phyloP scores from a whole-genome alignment of 2,329 filamentous ascomycete genomes.

The Pseudogymnoascus sp. region DNA sequence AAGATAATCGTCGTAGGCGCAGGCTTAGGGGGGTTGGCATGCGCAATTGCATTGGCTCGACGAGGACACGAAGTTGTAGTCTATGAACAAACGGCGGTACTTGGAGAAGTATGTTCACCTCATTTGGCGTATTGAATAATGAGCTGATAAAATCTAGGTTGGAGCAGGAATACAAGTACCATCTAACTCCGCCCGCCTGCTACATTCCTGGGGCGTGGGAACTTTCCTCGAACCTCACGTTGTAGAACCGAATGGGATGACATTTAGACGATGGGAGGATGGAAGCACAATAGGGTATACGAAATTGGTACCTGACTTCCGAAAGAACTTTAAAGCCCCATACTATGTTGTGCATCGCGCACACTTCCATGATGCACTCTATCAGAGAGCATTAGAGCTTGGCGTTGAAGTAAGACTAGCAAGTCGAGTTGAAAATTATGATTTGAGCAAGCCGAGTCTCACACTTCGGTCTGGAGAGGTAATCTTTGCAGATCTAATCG shows the following conservation, averaged over 20 bases:
- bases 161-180: slow-evolving; percentile 37
- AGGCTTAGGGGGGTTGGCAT: slow-evolving; percentile 37
- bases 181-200: slow-evolving; percentile 30
- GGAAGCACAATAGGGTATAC: slow-evolving; percentile 31
- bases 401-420: slow-evolving; percentile 22
- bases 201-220: slow-evolving; percentile 29
- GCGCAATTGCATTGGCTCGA: slow-evolving; percentile 33
- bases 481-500: slow-evolving; percentile 28
- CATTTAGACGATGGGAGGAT: slow-evolving; percentile 31
- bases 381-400: slow-evolving; percentile 22
- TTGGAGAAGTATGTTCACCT: slow-evolving; percentile 32
- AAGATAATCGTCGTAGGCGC: slow-evolving; percentile 33
- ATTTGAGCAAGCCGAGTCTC: slow-evolving; percentile 19
- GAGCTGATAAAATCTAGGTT: slow-evolving; percentile 20
- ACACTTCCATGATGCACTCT: slow-evolving; percentile 28
- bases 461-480: slow-evolving; percentile 21
- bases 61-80: slow-evolving; percentile 34
- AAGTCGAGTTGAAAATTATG: slow-evolving; percentile 21
- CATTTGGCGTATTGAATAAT: slow-evolving; percentile 3
- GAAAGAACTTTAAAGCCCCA: slow-evolving; percentile 24
- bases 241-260: slow-evolving; percentile 28
- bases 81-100: slow-evolving; percentile 33
- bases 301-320: slow-evolving; percentile 27
- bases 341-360: slow-evolving; percentile 31
- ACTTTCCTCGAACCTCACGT: slow-evolving; percentile 24